Evolutionary conservation across 73 alveolate species (phyloP), one percentile per base, ranked within the genome.

Genomic region (Symbiodinium natans): DNA sequence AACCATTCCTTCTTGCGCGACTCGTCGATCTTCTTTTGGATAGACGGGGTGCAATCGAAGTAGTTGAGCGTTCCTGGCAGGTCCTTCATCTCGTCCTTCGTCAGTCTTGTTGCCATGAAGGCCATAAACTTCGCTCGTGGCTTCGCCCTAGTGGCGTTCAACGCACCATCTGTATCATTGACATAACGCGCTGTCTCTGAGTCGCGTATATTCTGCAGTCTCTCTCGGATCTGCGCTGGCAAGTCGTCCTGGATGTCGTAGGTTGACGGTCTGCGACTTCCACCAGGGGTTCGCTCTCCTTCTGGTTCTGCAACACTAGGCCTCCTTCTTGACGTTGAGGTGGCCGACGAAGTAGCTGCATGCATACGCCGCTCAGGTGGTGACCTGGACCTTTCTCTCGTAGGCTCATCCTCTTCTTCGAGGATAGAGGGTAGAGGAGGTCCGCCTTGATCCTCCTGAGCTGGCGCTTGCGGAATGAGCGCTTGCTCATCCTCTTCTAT

Each of bases 1-100:
- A 29, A 31, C 97, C 97, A 71, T 27, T 90, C 97, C 9, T 33
- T 46, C 29, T 3, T 25, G 31, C 59, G 15, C 41, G 94, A 6
- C 1, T 34, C 41, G 8, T 38, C 6, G 5, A 86, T 2, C 0
- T 83, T 42, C 25, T 33, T 41, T n/a, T 33, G 83, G 34, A 86
- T 59, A 17, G 48, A 82, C 1, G 56, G 68, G 6, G 52, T 0
- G 23, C 52, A 41, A 3, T 34, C 7, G 1, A 43, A 29, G 46
- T 43, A 83, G 17, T 43, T 15, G 27, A 83, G 27, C 34, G 34
- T 0, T n/a, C 84, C 9, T 13, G 43, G 27, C 87, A 9, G 7
- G 11, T 33, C 41, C 41, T 21, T 10, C 27, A 41, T 0, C 7
- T 8, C n/a, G 1, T 11, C 19, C 15, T 17, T 36, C 31, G 10